These are phyloP conservation scores for Euclidium syriacum DNA, from an alignment of 345 rosid genomes.

Conservation along the genomic window DNA sequence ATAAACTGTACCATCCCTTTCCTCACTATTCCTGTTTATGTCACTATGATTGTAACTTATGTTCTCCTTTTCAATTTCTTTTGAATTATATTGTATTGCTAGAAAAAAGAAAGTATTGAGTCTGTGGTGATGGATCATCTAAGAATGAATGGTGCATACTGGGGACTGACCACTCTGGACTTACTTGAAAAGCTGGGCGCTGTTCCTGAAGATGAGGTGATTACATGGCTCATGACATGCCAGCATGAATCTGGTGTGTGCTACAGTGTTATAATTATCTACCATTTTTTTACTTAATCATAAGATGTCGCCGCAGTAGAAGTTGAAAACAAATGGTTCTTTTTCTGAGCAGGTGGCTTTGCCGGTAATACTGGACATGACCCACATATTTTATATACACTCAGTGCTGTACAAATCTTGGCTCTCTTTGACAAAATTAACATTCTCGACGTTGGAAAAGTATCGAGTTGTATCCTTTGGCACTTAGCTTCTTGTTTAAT, in stretches of 20 bases:
- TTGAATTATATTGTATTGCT: not conserved
- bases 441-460: constrained; percentile 58
- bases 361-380: constrained; percentile 90
- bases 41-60: not conserved
- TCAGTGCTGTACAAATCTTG: constrained; percentile 83
- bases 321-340: not conserved
- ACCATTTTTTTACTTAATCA: not conserved
- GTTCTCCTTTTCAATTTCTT: not conserved
- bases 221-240: constrained; percentile 74
- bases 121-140: constrained; percentile 93
- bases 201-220: constrained; percentile 54
- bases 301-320: not conserved
- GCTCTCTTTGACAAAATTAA: constrained; percentile 67
- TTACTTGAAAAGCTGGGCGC: constrained; percentile 64
- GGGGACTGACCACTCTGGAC: constrained; percentile 83
- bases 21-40: not conserved
- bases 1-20: not conserved
- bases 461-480: constrained; percentile 78
- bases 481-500: constrained; percentile 6
- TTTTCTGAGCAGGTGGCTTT: constrained; percentile 73
- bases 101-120: constrained; percentile 80
- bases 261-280: not conserved
- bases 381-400: constrained; percentile 71
- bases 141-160: constrained; percentile 82
- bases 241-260: constrained; percentile 70